A percentile compares a stretch with the other conserved stretches of the same genome.
Evolutionary conservation across 495 filamentous ascomycete genomes (phyloP).

Genomic region (Aspergillus avenaceus): DNA sequence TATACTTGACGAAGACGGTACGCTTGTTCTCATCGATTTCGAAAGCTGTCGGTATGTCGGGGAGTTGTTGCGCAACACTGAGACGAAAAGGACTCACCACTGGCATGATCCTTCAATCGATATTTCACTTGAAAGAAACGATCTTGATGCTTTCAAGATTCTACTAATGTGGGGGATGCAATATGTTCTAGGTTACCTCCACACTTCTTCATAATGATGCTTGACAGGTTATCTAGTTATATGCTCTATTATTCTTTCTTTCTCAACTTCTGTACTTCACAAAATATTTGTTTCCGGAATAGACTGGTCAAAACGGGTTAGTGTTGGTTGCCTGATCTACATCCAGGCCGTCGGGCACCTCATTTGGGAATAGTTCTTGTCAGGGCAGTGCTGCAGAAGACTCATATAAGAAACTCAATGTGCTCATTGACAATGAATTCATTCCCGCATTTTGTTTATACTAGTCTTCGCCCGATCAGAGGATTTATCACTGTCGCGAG

Average conservation of each 20-base stretch:
- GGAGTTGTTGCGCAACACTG: constrained; percentile 15
- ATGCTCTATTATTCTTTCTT: too few species aligned
- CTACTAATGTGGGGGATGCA: too few species aligned
- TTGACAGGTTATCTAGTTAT: too few species aligned
- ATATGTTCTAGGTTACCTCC: too few species aligned
- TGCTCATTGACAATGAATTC: neutral
- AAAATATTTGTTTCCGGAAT: too few species aligned
- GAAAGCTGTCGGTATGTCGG: constrained; percentile 26
- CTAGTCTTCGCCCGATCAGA: neutral
- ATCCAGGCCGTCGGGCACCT: neutral
- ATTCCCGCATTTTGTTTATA: neutral
- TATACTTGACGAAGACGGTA: constrained; percentile 30
- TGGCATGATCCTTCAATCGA: constrained; percentile 20
- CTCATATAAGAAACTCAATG: neutral
- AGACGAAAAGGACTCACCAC: constrained; percentile 19
- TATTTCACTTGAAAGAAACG: constrained; percentile 14
- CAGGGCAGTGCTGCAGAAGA: neutral
- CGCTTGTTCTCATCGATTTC: constrained; percentile 40
- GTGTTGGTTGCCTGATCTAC: too few species aligned
- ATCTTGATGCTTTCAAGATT: constrained; percentile 18
- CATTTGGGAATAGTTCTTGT: neutral
- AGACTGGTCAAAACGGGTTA: too few species aligned
- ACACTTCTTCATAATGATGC: too few species aligned
- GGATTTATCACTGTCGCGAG: neutral
- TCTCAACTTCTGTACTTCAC: too few species aligned